phyloP scores from a whole-genome alignment of 176 grass and related monocot genomes.

The Juncus inflexus region DNA sequence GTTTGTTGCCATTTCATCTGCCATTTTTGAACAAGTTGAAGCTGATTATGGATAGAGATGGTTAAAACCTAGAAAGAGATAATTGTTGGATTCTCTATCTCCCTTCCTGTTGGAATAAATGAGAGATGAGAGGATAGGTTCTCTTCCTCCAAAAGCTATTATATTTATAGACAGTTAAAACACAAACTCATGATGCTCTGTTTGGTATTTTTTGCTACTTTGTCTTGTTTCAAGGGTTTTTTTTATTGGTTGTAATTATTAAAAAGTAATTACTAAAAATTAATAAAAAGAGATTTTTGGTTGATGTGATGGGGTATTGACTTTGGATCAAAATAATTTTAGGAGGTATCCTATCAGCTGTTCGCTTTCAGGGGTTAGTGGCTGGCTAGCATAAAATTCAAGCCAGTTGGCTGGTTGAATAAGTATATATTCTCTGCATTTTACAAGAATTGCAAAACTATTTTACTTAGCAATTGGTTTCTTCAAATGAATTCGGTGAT shows the following conservation, averaged over 20 bases:
- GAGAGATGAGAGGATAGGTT: no score
- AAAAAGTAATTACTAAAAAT: not conserved
- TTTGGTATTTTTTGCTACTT: no score
- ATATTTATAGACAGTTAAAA: no score
- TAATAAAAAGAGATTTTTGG: not conserved
- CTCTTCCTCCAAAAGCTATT: no score
- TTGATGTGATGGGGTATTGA: not conserved
- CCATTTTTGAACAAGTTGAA: constrained; percentile 8
- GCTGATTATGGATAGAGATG: not conserved
- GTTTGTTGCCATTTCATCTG: not conserved
- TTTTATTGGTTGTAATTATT: not conserved
- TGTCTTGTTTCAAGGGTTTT: no score
- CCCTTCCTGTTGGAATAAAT: no score
- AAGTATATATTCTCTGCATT: not conserved
- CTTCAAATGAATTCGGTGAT: not conserved
- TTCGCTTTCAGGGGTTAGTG: no score
- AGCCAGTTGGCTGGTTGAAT: not conserved
- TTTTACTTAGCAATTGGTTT: not conserved
- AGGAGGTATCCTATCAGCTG: not conserved
- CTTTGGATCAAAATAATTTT: not conserved
- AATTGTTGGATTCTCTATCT: no score
- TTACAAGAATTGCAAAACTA: not conserved
- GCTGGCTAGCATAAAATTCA: not conserved
- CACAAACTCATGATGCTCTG: no score
- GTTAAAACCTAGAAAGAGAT: no score